Conservation (phyloP, 2,329 filamentous ascomycete species). For the Immersiporthe knoxdaviesiana region DNA sequence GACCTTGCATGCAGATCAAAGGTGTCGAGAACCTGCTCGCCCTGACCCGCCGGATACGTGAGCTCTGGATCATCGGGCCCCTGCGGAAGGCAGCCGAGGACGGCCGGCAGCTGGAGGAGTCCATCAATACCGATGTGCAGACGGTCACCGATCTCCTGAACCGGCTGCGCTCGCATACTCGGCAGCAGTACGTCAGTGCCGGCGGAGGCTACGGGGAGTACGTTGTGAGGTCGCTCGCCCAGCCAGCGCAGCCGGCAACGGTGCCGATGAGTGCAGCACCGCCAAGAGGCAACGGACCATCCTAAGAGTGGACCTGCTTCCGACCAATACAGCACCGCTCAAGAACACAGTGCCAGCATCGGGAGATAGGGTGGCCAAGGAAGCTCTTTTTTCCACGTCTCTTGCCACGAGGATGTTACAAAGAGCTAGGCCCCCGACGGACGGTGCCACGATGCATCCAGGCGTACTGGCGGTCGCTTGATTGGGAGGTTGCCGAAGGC, state of each 20-base stretch:
- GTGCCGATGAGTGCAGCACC: background rate
- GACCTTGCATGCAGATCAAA: slow-evolving; percentile 38
- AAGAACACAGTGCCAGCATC: background rate
- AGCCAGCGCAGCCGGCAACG: slow-evolving; percentile 7
- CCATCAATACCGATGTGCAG: slow-evolving; percentile 42
- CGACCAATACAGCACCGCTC: too few relatives aligned
- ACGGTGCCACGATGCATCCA: background rate
- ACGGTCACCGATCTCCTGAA: slow-evolving; percentile 41
- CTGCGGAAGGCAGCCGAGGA: slow-evolving; percentile 49
- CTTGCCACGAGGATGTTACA: background rate
- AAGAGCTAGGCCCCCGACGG: background rate
- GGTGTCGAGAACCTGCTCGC: slow-evolving; percentile 49
- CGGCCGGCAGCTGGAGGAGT: slow-evolving; percentile 41
- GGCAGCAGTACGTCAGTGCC: slow-evolving; percentile 32
- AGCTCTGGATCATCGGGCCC: slow-evolving; percentile 54
- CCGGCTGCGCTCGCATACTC: slow-evolving; percentile 35
- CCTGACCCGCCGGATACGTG: slow-evolving; percentile 53
- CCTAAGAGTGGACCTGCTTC: background rate
- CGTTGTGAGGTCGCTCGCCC: slow-evolving; percentile 26
- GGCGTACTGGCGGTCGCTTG: background rate
- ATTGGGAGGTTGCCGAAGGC: background rate
- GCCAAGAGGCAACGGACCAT: background rate
- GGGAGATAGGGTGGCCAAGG: background rate
- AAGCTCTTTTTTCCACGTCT: background rate
- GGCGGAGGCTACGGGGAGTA: slow-evolving; percentile 34